Evolutionary conservation across 176 grass and related monocot genomes (phyloP), one percentile per base, ranked within the genome.

Genomic region (Oryza brachyantha): DNA sequence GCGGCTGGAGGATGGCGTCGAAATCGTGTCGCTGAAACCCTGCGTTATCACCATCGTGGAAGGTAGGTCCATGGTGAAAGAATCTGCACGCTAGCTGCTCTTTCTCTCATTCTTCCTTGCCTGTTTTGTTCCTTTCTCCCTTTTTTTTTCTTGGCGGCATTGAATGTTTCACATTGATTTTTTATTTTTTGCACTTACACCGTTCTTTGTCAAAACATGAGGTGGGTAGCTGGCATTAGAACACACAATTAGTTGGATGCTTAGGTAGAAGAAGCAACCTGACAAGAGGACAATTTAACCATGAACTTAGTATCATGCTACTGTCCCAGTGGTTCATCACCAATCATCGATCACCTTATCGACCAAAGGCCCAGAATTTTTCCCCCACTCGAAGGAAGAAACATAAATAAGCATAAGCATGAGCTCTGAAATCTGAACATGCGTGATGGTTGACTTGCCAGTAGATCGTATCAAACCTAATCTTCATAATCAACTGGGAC

Each of bases 11-110:
- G 90, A 95, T 41, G 86, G 85, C 85, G 88, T 95, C 81, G 96
- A 99, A 74, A 79, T 99, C 75, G 57, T 84, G 81, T 77, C 86
- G 26, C 86, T 99, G 0, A 99, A 89, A 25, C 96, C 96, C 57
- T 92, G 89, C 66, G 35, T 84, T 22, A 90, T 99, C 21, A 75
- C 59, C 29, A 84, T 99, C 35, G 68, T 79, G 13, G 84, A 99
- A 99, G 96, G 96, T 98, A 84, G 8, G 88, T 83, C n/a, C 52
- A 57, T 22, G 81, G n/a, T 12, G 55, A 50, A 67, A 29, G 4
- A 43, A 58, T 36, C 70, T 21, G 25, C 37, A 86, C 82, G 46
- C 41, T 59, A 57, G 41, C 59, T 73, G 24, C 6, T 22, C 21
- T 61, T 8, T 63, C 13, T 2, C 79, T 36, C 3, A 22, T 29